Base-by-base conservation (phyloP, 2,329 filamentous ascomycete species). In the Bipolaris victoriae region DNA sequence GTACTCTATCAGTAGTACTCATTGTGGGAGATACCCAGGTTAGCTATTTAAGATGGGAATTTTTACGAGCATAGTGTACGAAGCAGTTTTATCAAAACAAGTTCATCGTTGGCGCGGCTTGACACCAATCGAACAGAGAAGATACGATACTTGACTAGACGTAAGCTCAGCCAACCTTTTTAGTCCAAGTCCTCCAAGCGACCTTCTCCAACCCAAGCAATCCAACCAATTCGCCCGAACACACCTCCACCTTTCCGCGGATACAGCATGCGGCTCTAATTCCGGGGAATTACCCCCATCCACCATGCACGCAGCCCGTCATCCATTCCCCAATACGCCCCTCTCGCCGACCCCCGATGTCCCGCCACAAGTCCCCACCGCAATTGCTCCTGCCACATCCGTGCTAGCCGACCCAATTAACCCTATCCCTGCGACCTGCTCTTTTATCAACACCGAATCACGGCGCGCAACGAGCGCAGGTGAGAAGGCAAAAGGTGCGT, bases 381-480 rank as follows among this genome's bases (percentile, higher is more conserved):
- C 29, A 31, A 11, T 31, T 31, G 10, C 29, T 31, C 29, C 49
- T 57, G 41, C 54, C 54, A 20, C 26, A 41, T 43, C 2, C n/a
- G 54, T 52, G 36, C 3, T 53, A 57, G 54, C 22, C 40, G 3
- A 24, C 24, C 36, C 22, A 36, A 22, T 31, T 31, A 29, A 51
- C 36, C 31, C 43, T 13, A 24, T 43, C 29, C 51, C 20, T 15
- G 31, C 10, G 18, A 13, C 39, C 36, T 46, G 7, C 54, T 9
- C 26, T 3, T 53, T 48, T 53, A 53, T 57, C 49, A 24, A 24
- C 49, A 43, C 16, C 54, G 44, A 53, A 57, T 57, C 43, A 57
- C 20, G 18, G 35, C 33, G 31, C 43, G 22, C 13, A 26, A 5
- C 39, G 36, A 33, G 26, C 54, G 39, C 49, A 48, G 49, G 54